Percentiles rank a stretch among this genome's conserved stretches.
phyloP scores from a whole-genome alignment of 495 filamentous ascomycete genomes.

The Neurospora intermedia region DNA sequence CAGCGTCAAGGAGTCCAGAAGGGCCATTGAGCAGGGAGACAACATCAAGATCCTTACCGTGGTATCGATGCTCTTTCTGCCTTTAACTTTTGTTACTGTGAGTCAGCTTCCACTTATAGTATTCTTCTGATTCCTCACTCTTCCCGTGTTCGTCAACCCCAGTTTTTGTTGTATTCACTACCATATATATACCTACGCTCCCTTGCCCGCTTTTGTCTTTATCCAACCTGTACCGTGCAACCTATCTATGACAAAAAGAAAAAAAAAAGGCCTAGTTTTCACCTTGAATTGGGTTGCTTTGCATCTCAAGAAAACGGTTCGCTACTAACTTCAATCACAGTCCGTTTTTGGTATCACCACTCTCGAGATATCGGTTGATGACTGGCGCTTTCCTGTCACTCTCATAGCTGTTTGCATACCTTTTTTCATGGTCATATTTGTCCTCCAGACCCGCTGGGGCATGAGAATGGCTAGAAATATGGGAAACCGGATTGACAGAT shows the following conservation, averaged over 20 bases:
- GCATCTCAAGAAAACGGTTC: too few species aligned
- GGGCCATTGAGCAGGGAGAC: conserved; percentile 26
- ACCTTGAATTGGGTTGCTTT: background rate
- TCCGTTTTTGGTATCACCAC: conserved; percentile 26
- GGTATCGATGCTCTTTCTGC: conserved; percentile 32
- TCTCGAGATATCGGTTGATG: conserved; percentile 11
- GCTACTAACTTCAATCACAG: background rate
- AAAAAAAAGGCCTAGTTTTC: too few species aligned
- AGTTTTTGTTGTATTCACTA: background rate
- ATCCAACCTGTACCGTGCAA: background rate
- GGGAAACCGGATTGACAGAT: background rate
- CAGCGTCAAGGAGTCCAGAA: conserved; percentile 20
- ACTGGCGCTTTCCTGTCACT: conserved; percentile 23
- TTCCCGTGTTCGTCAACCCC: background rate
- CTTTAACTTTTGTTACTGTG: conserved; percentile 29
- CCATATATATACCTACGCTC: background rate
- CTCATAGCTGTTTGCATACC: conserved; percentile 24
- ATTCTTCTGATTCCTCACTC: background rate
- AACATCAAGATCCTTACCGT: conserved; percentile 32
- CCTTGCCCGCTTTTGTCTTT: background rate
- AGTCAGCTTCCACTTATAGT: background rate
- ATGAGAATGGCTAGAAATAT: conserved; percentile 4
- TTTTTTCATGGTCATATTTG: conserved; percentile 22
- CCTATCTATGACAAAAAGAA: background rate
- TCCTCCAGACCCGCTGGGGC: conserved; percentile 16